Evolutionary conservation across 768 basidiomycete genomes (phyloP), one percentile per base, ranked within the genome.

Genomic region (Boletus vinaceobasis): DNA sequence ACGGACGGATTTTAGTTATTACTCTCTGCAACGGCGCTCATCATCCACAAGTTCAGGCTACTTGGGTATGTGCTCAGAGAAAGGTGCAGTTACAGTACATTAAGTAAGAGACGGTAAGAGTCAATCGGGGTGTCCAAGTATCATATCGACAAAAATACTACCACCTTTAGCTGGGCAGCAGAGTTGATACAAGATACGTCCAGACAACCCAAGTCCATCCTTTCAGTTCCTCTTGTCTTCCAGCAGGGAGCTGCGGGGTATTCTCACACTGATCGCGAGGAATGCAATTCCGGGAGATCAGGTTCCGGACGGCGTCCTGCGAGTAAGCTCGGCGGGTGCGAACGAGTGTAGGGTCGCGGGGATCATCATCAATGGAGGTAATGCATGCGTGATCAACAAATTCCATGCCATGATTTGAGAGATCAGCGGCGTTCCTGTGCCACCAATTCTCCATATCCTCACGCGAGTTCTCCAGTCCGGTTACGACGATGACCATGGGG

Each of bases 401-500:
- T 8, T 48, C 43, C 72, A 73, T 66, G 37, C 56, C 58, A 40
- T 56, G 33, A 15, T 33, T 27, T 15, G 54, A 49, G 15, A 73
- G 65, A 2, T 58, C 59, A 4, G 31, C 26, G 5, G 38, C 53
- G 7, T 73, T 74, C 36, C 47, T 60, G n/a, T 35, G 23, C 73
- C 73, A 73, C 72, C 73, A 73, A 9, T 31, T 19, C 43, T 74
- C 72, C 73, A 74, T 74, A 11, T 62, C 61, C 43, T 43, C 63
- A 23, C 58, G 55, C 29, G 69, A 53, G 21, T 72, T 62, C 52
- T 76, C 77, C 31, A 78, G 66, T 29, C 72, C 73, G 2, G 75
- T 77, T 6, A 76, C 66, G n/a, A 73, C 71, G 17, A 77, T 56
- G 13, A 70, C 66, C 44, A 74, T 69, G 1, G 78, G 75, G 7